Percentiles rank a stretch among this genome's conserved stretches.
phyloP scores from a whole-genome alignment of 2,329 filamentous ascomycete genomes.

The Nigrograna mackinnonii region DNA sequence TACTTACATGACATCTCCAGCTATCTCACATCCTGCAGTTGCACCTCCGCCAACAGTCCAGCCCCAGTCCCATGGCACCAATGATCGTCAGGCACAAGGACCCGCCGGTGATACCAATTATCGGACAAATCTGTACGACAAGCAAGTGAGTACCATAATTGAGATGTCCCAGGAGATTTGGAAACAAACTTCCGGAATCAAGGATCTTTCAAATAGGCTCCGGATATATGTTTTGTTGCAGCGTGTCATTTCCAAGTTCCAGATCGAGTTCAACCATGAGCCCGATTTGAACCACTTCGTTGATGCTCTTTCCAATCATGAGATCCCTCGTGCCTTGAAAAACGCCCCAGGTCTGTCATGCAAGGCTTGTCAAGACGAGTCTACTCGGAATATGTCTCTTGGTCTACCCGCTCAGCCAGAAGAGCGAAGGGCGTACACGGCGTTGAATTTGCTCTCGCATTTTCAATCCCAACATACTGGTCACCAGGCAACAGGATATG shows the following conservation, averaged over 20 bases:
- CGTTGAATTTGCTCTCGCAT: slow-evolving; percentile 63
- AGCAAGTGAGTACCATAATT: slow-evolving; percentile 47
- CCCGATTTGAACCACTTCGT: slow-evolving; percentile 61
- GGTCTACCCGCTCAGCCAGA: too few relatives aligned
- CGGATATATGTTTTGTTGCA: slow-evolving; percentile 67
- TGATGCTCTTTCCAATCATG: slow-evolving; percentile 46
- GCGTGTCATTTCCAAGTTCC: slow-evolving; percentile 63
- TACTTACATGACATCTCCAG: slow-evolving; percentile 36
- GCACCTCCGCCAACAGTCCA: slow-evolving; percentile 25
- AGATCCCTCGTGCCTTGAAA: slow-evolving; percentile 47
- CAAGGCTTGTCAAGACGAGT: slow-evolving; percentile 41
- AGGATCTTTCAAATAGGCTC: slow-evolving; percentile 64
- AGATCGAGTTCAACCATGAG: slow-evolving; percentile 59
- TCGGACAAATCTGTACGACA: slow-evolving; percentile 38
- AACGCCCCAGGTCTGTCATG: slow-evolving; percentile 49
- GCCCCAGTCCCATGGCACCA: slow-evolving; percentile 17
- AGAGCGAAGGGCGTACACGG: slow-evolving; percentile 44
- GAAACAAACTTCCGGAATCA: slow-evolving; percentile 62
- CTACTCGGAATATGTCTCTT: slow-evolving; percentile 38
- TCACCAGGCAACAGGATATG: slow-evolving; percentile 18
- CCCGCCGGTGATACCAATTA: slow-evolving; percentile 26
- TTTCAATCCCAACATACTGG: slow-evolving; percentile 60
- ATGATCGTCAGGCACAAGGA: slow-evolving; percentile 18
- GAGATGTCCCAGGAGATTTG: slow-evolving; percentile 64
- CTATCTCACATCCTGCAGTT: slow-evolving; percentile 25